phyloP scores from a whole-genome alignment of 495 filamentous ascomycete species.

The Lasiosphaeria ovina region DNA sequence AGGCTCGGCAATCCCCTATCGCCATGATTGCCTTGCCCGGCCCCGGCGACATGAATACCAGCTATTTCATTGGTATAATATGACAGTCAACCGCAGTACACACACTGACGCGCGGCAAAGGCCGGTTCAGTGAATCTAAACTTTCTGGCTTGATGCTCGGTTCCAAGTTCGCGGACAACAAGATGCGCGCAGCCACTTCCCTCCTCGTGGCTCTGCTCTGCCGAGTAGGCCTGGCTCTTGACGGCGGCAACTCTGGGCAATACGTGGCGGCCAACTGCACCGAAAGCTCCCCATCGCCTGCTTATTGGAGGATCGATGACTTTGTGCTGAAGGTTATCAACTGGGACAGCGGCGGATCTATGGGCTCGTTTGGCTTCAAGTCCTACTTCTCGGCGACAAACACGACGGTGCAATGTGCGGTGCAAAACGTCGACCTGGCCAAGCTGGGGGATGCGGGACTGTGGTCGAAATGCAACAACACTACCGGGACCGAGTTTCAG shows the following conservation, averaged over 20 bases:
- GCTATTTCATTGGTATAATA: background rate
- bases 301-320: conserved; percentile 27
- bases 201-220: conserved; percentile 17
- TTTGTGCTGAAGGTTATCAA: conserved; percentile 25
- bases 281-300: conserved; percentile 13
- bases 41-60: background rate
- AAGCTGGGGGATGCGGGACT: conserved; percentile 14
- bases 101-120: background rate
- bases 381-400: conserved; percentile 27
- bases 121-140: background rate
- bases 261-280: conserved; percentile 19
- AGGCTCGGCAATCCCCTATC: conserved; percentile 16
- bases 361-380: conserved; percentile 27
- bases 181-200: conserved; percentile 21
- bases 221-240: conserved; percentile 16
- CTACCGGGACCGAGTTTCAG: conserved; percentile 24
- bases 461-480: conserved; percentile 25
- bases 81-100: background rate
- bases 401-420: conserved; percentile 23
- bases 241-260: conserved; percentile 8
- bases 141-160: conserved; percentile 11
- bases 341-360: conserved; percentile 26
- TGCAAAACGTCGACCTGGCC: conserved; percentile 24
- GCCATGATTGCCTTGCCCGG: conserved; percentile 3
- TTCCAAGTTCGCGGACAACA: conserved; percentile 9